Evolutionary conservation across 345 rosid species (phyloP).

Genomic region (Luvunga scandens): DNA sequence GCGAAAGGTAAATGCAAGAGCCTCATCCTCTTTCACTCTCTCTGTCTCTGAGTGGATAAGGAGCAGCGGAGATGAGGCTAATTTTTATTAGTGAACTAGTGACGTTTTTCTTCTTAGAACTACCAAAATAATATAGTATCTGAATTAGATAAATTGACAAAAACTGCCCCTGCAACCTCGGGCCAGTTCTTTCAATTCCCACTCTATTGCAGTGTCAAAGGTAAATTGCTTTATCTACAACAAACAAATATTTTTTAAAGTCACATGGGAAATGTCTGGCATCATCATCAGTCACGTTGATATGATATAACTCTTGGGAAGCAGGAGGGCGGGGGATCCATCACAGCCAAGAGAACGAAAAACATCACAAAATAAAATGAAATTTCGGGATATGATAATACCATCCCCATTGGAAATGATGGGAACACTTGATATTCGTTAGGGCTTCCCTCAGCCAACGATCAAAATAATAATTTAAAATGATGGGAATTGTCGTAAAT

Average conservation of each 20-base stretch:
- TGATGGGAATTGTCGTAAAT: neutral
- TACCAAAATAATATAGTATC: neutral
- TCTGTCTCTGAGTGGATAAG: neutral
- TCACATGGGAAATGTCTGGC: neutral
- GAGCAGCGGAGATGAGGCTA: neutral
- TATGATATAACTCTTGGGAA: conserved; percentile 17
- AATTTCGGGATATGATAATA: neutral
- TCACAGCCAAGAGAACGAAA: neutral
- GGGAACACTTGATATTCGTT: neutral
- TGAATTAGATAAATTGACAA: neutral
- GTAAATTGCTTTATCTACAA: neutral
- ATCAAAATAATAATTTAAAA: too few species aligned
- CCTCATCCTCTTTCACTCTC: conserved; percentile 38
- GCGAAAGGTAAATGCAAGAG: conserved; percentile 18
- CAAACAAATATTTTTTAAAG: neutral
- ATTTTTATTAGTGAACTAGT: too few species aligned
- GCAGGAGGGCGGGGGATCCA: conserved; percentile 15
- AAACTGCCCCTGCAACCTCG: neutral
- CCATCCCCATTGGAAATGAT: neutral
- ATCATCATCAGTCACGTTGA: neutral
- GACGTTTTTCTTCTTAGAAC: conserved; percentile 13
- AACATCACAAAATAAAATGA: neutral
- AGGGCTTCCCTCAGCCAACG: neutral
- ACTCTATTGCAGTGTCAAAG: neutral
- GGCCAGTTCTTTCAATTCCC: neutral